Evolutionary conservation across 2,329 filamentous ascomycete genomes (phyloP).

Genomic region (Beauveria brongniartii): DNA sequence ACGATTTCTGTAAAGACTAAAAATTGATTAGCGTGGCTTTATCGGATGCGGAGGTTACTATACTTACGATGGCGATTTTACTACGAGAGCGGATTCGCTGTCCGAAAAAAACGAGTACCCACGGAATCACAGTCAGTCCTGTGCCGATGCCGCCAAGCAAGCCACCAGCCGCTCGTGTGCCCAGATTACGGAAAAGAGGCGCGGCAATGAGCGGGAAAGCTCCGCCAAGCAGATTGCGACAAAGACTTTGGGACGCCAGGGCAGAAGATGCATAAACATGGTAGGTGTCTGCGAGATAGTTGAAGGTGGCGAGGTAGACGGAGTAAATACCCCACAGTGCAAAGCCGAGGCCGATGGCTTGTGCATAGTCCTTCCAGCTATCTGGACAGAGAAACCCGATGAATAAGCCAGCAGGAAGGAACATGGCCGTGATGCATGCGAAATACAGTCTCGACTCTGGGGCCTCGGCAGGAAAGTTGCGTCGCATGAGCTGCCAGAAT

Average conservation of each 20-base stretch:
- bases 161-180: constrained; percentile 62
- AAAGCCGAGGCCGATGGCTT: constrained; percentile 55
- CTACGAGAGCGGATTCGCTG: constrained; percentile 67
- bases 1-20: neutral
- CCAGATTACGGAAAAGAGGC: constrained; percentile 64
- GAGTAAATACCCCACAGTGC: constrained; percentile 81
- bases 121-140: constrained; percentile 71
- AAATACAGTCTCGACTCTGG: constrained; percentile 81
- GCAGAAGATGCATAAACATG: constrained; percentile 78
- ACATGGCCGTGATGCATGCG: constrained; percentile 63
- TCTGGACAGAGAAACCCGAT: constrained; percentile 23
- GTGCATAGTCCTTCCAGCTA: constrained; percentile 19
- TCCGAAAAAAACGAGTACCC: constrained; percentile 75
- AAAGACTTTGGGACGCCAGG: constrained; percentile 78
- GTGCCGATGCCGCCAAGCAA: constrained; percentile 66
- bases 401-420: constrained; percentile 75
- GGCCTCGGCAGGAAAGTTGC: constrained; percentile 39
- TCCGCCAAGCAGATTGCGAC: constrained; percentile 75
- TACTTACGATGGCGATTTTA: constrained; percentile 60
- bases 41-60: neutral
- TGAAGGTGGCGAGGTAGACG: constrained; percentile 83
- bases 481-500: constrained; percentile 39
- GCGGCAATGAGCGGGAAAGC: constrained; percentile 70
- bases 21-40: neutral
- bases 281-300: constrained; percentile 86